Evolutionary conservation across 441 rosid genomes (phyloP).

Genomic region (Adansonia gregorii): DNA sequence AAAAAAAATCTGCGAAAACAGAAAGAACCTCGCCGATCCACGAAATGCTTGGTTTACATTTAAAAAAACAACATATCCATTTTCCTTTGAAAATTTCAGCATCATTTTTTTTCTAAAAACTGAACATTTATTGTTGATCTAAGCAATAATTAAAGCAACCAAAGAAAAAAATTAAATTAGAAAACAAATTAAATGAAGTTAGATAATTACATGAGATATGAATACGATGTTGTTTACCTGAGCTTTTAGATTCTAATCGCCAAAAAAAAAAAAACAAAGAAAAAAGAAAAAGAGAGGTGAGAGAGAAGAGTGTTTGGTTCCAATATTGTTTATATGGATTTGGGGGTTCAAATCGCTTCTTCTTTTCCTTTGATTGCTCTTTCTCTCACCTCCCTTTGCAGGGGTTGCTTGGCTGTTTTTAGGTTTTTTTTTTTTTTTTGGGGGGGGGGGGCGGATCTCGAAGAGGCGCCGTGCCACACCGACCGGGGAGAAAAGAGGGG

Average conservation of each 20-base stretch:
- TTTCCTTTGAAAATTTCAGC: neutral
- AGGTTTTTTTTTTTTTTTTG: constrained; percentile 62
- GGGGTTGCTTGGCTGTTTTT: constrained; percentile 40
- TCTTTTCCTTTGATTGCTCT: neutral
- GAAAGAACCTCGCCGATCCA: neutral
- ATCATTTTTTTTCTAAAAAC: neutral
- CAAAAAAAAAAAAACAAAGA: neutral
- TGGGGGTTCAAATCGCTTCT: neutral
- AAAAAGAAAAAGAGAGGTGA: neutral
- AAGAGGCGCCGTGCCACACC: constrained; percentile 28
- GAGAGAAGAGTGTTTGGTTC: constrained; percentile 21
- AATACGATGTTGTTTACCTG: neutral
- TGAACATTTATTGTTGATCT: constrained; percentile 16
- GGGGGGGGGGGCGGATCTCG: no score
- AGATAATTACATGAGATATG: neutral
- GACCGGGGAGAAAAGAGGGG: neutral
- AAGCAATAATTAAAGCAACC: constrained; percentile 1
- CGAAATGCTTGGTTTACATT: neutral
- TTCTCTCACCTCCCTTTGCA: constrained; percentile 25
- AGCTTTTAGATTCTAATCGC: neutral
- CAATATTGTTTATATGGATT: neutral
- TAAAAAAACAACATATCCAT: neutral
- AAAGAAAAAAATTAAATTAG: neutral
- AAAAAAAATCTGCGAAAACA: neutral
- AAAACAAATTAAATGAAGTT: neutral